Conservation (phyloP, 1,284 basidiomycete genomes). For the Heterobasidion occidentale region DNA sequence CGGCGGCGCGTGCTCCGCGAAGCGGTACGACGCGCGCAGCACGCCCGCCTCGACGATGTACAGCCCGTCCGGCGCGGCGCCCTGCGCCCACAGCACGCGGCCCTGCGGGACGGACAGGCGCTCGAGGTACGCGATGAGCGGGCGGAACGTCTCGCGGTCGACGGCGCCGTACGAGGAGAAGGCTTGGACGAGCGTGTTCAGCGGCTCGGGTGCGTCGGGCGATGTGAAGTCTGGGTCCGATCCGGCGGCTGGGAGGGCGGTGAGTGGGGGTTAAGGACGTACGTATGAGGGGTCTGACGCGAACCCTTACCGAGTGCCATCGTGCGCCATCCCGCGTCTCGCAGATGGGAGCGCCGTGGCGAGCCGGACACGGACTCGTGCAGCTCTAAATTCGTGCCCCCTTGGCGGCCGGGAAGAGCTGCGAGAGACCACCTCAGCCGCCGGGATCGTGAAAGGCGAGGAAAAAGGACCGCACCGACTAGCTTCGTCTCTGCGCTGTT, state of each 20-base stretch:
- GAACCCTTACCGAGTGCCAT: slow-evolving; percentile 43
- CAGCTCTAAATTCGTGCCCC: slow-evolving; percentile 32
- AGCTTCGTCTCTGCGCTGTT: slow-evolving; percentile 46
- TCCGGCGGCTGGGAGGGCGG: slow-evolving; percentile 10
- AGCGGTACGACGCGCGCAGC: slow-evolving; percentile 73
- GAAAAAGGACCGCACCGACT: slow-evolving; percentile 18
- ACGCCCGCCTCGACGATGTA: slow-evolving; percentile 85
- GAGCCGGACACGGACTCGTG: slow-evolving; percentile 63
- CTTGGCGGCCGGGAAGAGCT: slow-evolving; percentile 56
- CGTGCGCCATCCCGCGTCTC: slow-evolving; percentile 69
- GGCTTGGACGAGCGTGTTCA: slow-evolving; percentile 64
- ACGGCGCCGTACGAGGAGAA: slow-evolving; percentile 63
- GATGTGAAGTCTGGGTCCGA: neutral
- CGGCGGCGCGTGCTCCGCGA: slow-evolving; percentile 55
- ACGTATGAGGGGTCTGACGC: neutral
- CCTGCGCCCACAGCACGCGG: slow-evolving; percentile 69
- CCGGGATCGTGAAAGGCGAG: neutral
- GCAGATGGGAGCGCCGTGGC: slow-evolving; percentile 68
- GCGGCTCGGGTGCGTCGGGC: slow-evolving; percentile 36
- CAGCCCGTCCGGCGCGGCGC: slow-evolving; percentile 71
- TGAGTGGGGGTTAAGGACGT: neutral
- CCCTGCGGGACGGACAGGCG: slow-evolving; percentile 52
- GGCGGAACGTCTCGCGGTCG: slow-evolving; percentile 38
- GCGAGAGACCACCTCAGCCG: neutral
- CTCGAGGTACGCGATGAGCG: slow-evolving; percentile 69